These are phyloP conservation scores for Backusella psychrophila DNA, from an alignment of 192 early-diverging fungal species.

Conservation along the genomic window DNA sequence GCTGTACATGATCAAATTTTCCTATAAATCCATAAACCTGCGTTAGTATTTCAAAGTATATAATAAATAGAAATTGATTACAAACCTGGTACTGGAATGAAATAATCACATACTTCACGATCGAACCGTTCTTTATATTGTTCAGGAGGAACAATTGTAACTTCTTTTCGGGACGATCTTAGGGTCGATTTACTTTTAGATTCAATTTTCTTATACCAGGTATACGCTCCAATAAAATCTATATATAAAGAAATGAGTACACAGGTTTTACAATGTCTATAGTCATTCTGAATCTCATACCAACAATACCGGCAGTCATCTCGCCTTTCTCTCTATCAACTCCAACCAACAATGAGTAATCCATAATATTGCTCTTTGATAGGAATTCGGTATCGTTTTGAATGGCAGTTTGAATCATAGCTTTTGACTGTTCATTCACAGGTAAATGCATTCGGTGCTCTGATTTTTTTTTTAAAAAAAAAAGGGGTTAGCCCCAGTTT, in stretches of 20 bases:
- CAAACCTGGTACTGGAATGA: constrained; percentile 80
- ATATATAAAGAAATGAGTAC: neutral
- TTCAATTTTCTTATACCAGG: constrained; percentile 97
- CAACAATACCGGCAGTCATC: constrained; percentile 88
- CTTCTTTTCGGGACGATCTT: constrained; percentile 66
- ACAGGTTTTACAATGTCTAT: neutral
- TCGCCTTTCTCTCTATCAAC: constrained; percentile 85
- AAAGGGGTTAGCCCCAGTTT: neutral
- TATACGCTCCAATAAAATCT: constrained; percentile 97
- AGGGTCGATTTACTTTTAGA: constrained; percentile 64
- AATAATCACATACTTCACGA: constrained; percentile 86
- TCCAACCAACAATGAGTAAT: constrained; percentile 94
- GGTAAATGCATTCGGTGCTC: constrained; percentile 60
- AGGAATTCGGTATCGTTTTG: constrained; percentile 93
- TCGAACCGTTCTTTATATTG: constrained; percentile 92
- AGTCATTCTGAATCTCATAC: constrained; percentile 3
- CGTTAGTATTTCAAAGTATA: neutral
- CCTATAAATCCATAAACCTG: neutral
- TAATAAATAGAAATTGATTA: neutral
- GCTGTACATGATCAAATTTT: constrained; percentile 10
- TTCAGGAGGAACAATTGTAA: constrained; percentile 91
- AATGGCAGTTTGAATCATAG: constrained; percentile 75
- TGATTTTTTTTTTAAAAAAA: neutral
- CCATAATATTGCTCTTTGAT: constrained; percentile 91
- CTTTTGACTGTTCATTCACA: constrained; percentile 85